Evolutionary conservation across 2,329 filamentous ascomycete genomes (phyloP).

Genomic region (Exophiala phaeomuriformis): DNA sequence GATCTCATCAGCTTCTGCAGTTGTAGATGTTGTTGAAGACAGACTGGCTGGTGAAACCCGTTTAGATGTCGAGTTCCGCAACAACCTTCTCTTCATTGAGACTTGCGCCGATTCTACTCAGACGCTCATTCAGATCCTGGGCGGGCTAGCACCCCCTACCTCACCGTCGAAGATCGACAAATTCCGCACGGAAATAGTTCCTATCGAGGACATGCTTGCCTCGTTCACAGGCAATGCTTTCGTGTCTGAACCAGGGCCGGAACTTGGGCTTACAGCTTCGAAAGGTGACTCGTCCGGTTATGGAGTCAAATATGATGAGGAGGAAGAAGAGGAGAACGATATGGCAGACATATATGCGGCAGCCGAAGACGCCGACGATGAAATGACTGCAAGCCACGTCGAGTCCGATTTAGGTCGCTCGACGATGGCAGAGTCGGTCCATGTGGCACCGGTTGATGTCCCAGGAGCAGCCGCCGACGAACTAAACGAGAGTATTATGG

Average conservation of each 20-base stretch:
- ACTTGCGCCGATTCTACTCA: conserved; percentile 96
- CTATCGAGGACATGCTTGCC: conserved; percentile 77
- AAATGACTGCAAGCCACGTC: conserved; percentile 27
- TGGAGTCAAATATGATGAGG: conserved; percentile 38
- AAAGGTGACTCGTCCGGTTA: background rate
- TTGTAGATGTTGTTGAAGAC: conserved; percentile 53
- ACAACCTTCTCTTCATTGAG: conserved; percentile 82
- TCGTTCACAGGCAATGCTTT: conserved; percentile 87
- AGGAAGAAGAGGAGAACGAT: conserved; percentile 33
- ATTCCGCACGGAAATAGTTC: conserved; percentile 79
- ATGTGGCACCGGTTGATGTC: conserved; percentile 43
- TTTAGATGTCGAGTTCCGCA: conserved; percentile 72
- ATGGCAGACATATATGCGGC: conserved; percentile 28
- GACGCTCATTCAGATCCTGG: conserved; percentile 72
- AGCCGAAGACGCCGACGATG: conserved; percentile 36
- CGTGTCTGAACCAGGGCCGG: conserved; percentile 33
- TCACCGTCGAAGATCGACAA: conserved; percentile 75
- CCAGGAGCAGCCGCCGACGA: conserved; percentile 45
- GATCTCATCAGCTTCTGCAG: conserved; percentile 70
- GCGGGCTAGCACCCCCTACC: conserved; percentile 72
- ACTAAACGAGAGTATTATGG: conserved; percentile 27
- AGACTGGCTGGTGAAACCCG: conserved; percentile 55
- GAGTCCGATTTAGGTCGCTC: conserved; percentile 35
- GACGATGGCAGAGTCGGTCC: conserved; percentile 31
- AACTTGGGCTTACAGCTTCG: conserved; percentile 26